Conservation (phyloP, 73 alveolate genomes). For the Tetrahymena elliotti region DNA sequence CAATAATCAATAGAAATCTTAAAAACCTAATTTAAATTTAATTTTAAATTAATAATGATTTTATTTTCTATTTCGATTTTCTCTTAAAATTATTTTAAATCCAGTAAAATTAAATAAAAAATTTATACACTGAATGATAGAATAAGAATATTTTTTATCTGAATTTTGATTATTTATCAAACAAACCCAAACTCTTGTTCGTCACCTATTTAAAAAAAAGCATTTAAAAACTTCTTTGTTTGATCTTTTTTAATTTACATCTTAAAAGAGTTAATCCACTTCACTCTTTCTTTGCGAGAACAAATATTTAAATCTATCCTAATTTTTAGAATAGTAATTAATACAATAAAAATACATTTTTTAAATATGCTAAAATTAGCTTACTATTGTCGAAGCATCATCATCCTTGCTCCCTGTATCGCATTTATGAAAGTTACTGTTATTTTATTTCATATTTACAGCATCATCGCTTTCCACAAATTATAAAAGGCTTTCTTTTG, state of each 20-base stretch:
- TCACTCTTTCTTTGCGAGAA: not conserved
- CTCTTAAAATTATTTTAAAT: too few relatives aligned
- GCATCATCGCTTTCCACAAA: not conserved
- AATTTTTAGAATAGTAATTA: too few relatives aligned
- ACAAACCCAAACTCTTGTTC: not conserved
- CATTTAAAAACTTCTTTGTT: not conserved
- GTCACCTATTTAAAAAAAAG: not conserved
- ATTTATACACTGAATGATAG: not conserved
- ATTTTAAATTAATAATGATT: not conserved
- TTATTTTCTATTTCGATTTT: too few relatives aligned
- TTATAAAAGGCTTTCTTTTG: not conserved
- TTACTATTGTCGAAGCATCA: not conserved
- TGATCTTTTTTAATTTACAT: not conserved
- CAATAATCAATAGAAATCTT: not conserved
- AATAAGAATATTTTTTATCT: not conserved
- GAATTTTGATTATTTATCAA: not conserved
- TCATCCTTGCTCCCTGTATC: not conserved
- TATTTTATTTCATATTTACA: not conserved
- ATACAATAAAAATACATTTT: not conserved
- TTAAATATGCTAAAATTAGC: too few relatives aligned
- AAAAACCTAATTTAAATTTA: not conserved
- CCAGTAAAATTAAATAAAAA: not conserved
- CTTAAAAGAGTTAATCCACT: not conserved
- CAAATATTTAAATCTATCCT: not conserved
- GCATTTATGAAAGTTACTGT: not conserved